Evolutionary conservation across 169 alveolate species (phyloP).

Genomic region (Eimeria falciformis): DNA sequence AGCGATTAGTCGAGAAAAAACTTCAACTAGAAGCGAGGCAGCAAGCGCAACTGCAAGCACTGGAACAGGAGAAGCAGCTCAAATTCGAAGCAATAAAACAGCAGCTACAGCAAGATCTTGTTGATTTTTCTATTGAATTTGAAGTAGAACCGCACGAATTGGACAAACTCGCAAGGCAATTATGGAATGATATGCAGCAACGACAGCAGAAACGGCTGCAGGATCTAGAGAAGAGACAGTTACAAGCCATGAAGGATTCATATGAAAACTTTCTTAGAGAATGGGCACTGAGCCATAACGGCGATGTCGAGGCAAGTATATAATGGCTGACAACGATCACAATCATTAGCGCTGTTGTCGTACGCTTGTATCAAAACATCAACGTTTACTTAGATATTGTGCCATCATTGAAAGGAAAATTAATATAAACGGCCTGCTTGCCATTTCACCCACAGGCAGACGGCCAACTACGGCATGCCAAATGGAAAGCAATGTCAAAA

Average conservation of each 20-base stretch:
- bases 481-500: slow-evolving; percentile 33
- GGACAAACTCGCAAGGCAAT: slow-evolving; percentile 62
- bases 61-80: slow-evolving; percentile 37
- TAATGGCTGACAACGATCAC: neutral
- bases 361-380: no score
- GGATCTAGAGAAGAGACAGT: slow-evolving; percentile 48
- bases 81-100: slow-evolving; percentile 48
- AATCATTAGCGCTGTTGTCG: no score
- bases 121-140: slow-evolving; percentile 64
- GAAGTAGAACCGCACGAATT: slow-evolving; percentile 69
- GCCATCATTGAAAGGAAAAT: no score
- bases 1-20: slow-evolving; percentile 50
- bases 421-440: no score
- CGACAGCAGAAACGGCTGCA: slow-evolving; percentile 58
- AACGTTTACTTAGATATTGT: no score
- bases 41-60: slow-evolving; percentile 26
- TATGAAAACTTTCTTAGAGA: slow-evolving; percentile 27
- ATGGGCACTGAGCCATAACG: slow-evolving; percentile 36
- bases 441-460: slow-evolving; percentile 34
- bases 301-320: slow-evolving; percentile 26
- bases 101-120: slow-evolving; percentile 55
- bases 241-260: slow-evolving; percentile 13
- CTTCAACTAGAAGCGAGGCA: slow-evolving; percentile 58
- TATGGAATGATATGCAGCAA: slow-evolving; percentile 52
- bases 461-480: slow-evolving; percentile 41